Evolutionary conservation across 192 early-diverging fungal species (phyloP).

Genomic region (Endogone sp.): DNA sequence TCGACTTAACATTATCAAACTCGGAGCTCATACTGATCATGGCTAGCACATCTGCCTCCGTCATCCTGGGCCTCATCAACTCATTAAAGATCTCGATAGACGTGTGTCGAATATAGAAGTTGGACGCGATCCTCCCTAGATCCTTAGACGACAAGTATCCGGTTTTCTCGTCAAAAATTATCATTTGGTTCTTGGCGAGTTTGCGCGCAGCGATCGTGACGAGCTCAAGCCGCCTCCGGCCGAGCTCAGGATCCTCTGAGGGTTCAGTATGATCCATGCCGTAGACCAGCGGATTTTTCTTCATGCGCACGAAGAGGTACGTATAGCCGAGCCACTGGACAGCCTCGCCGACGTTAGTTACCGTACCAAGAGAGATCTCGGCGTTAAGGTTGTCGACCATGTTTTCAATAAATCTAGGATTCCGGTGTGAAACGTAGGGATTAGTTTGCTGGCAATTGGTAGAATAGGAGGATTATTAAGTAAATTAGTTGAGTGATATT

Average conservation of each 20-base stretch:
- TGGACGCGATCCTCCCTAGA: slow-evolving; percentile 87
- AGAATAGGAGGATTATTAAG: slow-evolving; percentile 1
- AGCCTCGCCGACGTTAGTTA: slow-evolving; percentile 93
- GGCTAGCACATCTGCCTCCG: slow-evolving; percentile 88
- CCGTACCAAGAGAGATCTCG: slow-evolving; percentile 92
- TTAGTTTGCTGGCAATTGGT: not conserved
- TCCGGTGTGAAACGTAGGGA: not conserved
- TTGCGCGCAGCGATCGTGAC: slow-evolving; percentile 68
- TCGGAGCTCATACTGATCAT: slow-evolving; percentile 89
- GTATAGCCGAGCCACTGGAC: slow-evolving; percentile 98
- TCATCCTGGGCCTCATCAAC: slow-evolving; percentile 83
- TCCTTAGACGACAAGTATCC: slow-evolving; percentile 88
- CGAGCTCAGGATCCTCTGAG: slow-evolving; percentile 75
- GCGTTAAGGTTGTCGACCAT: slow-evolving; percentile 97
- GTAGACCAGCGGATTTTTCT: slow-evolving; percentile 91
- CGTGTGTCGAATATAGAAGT: slow-evolving; percentile 86
- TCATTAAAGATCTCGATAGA: slow-evolving; percentile 88
- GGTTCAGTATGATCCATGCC: slow-evolving; percentile 79
- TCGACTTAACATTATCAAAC: slow-evolving; percentile 91
- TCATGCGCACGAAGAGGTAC: slow-evolving; percentile 94
- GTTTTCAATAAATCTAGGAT: slow-evolving; percentile 65
- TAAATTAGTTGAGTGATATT: not conserved
- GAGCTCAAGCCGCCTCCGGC: slow-evolving; percentile 76
- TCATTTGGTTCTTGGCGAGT: slow-evolving; percentile 88
- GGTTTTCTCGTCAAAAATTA: slow-evolving; percentile 78